Evolutionary conservation across 331 rosid genomes (phyloP), one percentile per base, ranked within the genome.

Genomic region (Spiraea crenata): DNA sequence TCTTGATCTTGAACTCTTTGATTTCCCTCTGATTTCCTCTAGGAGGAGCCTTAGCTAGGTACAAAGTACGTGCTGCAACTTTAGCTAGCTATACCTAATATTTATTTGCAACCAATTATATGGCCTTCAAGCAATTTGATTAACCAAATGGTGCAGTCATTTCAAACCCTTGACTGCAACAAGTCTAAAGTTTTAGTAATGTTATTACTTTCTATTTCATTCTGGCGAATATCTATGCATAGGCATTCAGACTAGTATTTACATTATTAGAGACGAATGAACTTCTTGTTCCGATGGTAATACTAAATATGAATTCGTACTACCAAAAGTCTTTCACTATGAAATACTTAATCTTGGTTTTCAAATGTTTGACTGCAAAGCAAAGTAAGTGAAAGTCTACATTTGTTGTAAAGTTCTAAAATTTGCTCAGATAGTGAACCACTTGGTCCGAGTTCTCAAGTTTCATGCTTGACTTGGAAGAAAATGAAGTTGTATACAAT

Each of bases 101-200:
- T 70, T 41, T 15, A 42, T 25, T 57, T 63, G 31, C 19, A 5
- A 47, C 65, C 34, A 56, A 69, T 69, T 69, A 69, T 69, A 69
- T 69, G 54, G 55, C 51, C n/a, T 69, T 65, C 45, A 48, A 25
- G 31, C 44, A 49, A 64, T 64, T 45, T 37, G 31, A 45, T 20
- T 35, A 13, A 64, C 17, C 38, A 67, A 46, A 49, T 49, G 59
- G 12, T 16, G 47, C n/a, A n/a, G 47, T 17, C 41, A 49, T 51
- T 51, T 67, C 40, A 44, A 63, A 50, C 42, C 20, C 1, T 42
- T 42, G 9, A 10, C 46, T 42, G 46, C 46, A 42, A 57, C 35
- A 25, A 13, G 34, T 57, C 62, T 31, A 57, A 12, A 10, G 38
- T 57, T 39, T 57, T n/a, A 5, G 13, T 25, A 19, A 54, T 17